These are phyloP conservation scores for Mycena rebaudengoi DNA, from an alignment of 768 basidiomycete species.

Conservation along the genomic window DNA sequence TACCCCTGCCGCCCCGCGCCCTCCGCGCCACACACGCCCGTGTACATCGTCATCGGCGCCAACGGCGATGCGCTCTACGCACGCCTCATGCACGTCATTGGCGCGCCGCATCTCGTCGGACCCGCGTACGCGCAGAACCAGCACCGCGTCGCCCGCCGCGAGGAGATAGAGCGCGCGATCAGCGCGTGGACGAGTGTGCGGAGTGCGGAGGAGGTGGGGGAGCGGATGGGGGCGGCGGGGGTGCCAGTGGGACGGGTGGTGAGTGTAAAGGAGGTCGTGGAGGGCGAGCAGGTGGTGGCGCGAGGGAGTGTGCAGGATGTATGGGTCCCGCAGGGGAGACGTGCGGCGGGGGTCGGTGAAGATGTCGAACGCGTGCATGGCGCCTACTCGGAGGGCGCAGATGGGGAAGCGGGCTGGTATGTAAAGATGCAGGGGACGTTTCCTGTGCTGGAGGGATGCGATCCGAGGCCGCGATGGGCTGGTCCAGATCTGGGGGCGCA, in stretches of 20 bases:
- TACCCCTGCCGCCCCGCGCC: constrained; percentile 69
- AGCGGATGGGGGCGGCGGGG: constrained; percentile 56
- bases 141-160: constrained; percentile 69
- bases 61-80: constrained; percentile 77
- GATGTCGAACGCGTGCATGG: constrained; percentile 19
- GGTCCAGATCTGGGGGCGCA: constrained; percentile 73
- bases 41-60: constrained; percentile 75
- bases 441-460: constrained; percentile 67
- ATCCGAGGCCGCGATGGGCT: constrained; percentile 69
- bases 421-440: constrained; percentile 76
- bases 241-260: constrained; percentile 74
- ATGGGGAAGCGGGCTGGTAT: too few relatives aligned
- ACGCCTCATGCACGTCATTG: constrained; percentile 69
- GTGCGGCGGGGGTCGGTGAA: constrained; percentile 34
- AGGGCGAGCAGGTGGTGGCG: constrained; percentile 59
- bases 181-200: constrained; percentile 58
- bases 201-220: constrained; percentile 54
- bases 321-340: constrained; percentile 46
- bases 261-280: constrained; percentile 69
- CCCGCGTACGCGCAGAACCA: constrained; percentile 62
- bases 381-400: too few relatives aligned
- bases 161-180: constrained; percentile 71
- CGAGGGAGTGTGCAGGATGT: constrained; percentile 69
- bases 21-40: constrained; percentile 47
- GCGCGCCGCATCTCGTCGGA: constrained; percentile 66